phyloP scores from a whole-genome alignment of 805 yeast species.

The Saturnispora besseyi region DNA sequence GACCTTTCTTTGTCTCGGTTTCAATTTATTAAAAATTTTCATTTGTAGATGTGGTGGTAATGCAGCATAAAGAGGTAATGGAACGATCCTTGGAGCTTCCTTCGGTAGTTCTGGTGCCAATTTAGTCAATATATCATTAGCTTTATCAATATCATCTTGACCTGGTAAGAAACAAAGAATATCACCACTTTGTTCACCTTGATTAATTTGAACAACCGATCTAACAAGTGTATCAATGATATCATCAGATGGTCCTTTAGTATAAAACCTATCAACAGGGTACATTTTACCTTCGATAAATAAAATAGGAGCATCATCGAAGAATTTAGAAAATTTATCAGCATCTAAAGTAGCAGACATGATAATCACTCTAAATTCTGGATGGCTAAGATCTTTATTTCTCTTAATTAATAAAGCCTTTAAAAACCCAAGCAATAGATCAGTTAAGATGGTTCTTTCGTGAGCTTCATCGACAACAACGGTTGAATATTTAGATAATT shows the following conservation, averaged over 20 bases:
- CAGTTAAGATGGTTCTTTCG: conserved; percentile 90
- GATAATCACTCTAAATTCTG: conserved; percentile 57
- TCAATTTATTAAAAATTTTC: conserved; percentile 61
- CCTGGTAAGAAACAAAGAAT: conserved; percentile 90
- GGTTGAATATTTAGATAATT: conserved; percentile 57
- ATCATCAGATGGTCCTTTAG: conserved; percentile 63
- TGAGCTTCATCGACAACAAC: conserved; percentile 94
- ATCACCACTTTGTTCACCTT: conserved; percentile 78
- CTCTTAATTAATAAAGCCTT: conserved; percentile 48
- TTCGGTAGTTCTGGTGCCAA: conserved; percentile 59
- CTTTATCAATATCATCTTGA: conserved; percentile 93
- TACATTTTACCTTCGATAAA: conserved; percentile 86
- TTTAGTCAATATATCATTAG: conserved; percentile 50
- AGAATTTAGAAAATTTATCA: conserved; percentile 85
- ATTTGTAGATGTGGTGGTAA: conserved; percentile 78
- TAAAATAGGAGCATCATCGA: conserved; percentile 69
- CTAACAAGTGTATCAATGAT: conserved; percentile 71
- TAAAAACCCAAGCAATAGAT: conserved; percentile 79
- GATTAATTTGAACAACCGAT: conserved; percentile 69
- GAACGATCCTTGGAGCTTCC: conserved; percentile 65
- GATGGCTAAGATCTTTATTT: conserved; percentile 31
- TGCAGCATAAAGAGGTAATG: conserved; percentile 90
- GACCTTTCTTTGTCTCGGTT: conserved; percentile 67
- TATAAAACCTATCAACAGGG: conserved; percentile 67
- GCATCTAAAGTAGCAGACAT: conserved; percentile 99